A percentile compares a stretch with the other conserved stretches of the same genome.
phyloP scores from a whole-genome alignment of 306 rosid species.

The Dryas octopetala region DNA sequence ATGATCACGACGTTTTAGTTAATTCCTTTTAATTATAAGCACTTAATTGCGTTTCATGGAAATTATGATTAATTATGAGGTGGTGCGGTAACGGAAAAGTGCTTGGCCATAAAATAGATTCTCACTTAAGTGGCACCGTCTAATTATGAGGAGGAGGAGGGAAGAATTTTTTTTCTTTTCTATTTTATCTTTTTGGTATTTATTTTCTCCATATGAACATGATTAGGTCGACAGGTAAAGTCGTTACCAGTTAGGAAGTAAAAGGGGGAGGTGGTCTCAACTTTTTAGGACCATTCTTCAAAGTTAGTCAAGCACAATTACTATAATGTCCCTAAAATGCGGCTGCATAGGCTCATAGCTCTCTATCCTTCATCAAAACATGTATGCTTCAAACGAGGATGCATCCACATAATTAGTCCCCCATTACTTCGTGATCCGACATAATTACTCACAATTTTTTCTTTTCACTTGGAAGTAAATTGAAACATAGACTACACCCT shows the following conservation, averaged over 20 bases:
- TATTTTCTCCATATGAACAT: slow-evolving; percentile 16
- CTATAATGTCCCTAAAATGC: slow-evolving; percentile 26
- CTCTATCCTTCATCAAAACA: slow-evolving; percentile 6
- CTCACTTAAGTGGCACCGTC: slow-evolving; percentile 16
- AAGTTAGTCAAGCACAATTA: neutral
- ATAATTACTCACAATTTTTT: neutral
- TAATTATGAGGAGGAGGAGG: slow-evolving; percentile 11
- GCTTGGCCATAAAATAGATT: slow-evolving; percentile 12
- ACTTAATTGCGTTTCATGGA: neutral
- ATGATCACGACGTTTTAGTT: slow-evolving; percentile 24
- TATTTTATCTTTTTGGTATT: neutral
- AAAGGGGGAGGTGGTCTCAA: slow-evolving; percentile 36
- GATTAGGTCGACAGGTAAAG: slow-evolving; percentile 56
- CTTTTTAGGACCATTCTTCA: slow-evolving; percentile 39
- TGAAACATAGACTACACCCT: too few species aligned
- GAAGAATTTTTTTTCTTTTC: neutral
- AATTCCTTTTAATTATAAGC: neutral
- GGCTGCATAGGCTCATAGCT: neutral
- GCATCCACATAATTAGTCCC: neutral
- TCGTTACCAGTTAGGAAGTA: slow-evolving; percentile 55
- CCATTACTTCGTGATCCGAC: too few species aligned
- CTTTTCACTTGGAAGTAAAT: neutral
- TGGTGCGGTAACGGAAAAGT: slow-evolving; percentile 2
- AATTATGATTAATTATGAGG: neutral
- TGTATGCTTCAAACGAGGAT: slow-evolving; percentile 5